Evolutionary conservation across 495 filamentous ascomycete species (phyloP), one percentile per base, ranked within the genome.

Genomic region (Xylaria palmicola): DNA sequence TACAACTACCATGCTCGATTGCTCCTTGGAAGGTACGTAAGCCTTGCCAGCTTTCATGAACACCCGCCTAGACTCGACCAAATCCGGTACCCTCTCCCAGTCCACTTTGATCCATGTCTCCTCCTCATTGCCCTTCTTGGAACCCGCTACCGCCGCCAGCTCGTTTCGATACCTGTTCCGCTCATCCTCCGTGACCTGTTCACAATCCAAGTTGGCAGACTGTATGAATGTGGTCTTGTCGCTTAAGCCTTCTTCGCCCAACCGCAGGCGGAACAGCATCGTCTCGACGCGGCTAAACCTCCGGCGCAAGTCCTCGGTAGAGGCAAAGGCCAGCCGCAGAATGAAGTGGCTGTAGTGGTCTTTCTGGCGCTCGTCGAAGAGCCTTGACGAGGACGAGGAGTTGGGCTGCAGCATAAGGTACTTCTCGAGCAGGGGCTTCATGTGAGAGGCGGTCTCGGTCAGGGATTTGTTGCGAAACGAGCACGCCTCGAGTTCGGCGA

Each of bases 301-400:
- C 59, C 88, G 85, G n/a, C 94, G 86, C 36, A 98, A 80, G 69
- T 97, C 95, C 68, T 97, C 93, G 0, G 92, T 96, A 7, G 86
- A 84, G 3, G 92, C 86, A 67, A 99, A 99, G 6, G 95, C 95
- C 32, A 99, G 82, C 0, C 95, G 89, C 19, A 99, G 85, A 65
- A 97, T 98, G 72, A 96, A 99, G 74, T 99, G 95, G 49, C 88
- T 91, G 74, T 99, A 99, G 74, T 99, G 95, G 67, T 99, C 95
- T 74, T 93, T 95, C 75, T 92, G 90, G 19, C 95, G 86, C 77
- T 99, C 89, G 55, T 84, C 79, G 55, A 80, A 80, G 59, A 91
- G 74, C 37, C 80, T 65, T 2, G 68, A 54, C 6, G 83, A 81
- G 26, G 82, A 79, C 0, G 89, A 86, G 12, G 86, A 84, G 67